phyloP scores from a whole-genome alignment of 1,284 basidiomycete species.

The Heliocybe sulcata region DNA sequence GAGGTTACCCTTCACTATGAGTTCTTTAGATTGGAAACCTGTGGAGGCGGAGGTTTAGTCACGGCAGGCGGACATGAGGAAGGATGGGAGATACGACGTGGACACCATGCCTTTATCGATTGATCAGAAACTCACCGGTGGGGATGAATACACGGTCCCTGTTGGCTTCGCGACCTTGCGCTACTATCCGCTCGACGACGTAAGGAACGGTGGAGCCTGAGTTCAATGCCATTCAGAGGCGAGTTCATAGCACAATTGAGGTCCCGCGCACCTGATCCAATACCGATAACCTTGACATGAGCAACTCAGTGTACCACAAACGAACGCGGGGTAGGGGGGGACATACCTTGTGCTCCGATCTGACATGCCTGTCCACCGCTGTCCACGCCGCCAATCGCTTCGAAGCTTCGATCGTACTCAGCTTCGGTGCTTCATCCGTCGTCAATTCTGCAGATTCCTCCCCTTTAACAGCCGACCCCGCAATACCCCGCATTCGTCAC shows the following conservation, averaged over 20 bases:
- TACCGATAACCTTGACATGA: constrained; percentile 71
- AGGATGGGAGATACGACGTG: neutral
- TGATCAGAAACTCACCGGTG: constrained; percentile 46
- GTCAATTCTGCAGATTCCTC: neutral
- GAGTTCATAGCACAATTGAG: neutral
- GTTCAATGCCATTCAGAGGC: neutral
- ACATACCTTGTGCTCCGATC: constrained; percentile 74
- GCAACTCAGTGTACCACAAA: neutral
- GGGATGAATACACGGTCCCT: constrained; percentile 83
- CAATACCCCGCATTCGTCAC: neutral
- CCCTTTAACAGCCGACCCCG: neutral
- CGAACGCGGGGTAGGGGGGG: constrained; percentile 2
- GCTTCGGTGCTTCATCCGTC: constrained; percentile 11
- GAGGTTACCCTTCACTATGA: constrained; percentile 81
- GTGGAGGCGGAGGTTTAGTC: constrained; percentile 3
- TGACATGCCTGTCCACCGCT: constrained; percentile 89
- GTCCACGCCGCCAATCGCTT: constrained; percentile 92
- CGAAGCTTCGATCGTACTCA: constrained; percentile 58
- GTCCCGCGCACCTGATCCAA: constrained; percentile 65
- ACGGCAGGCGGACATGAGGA: neutral
- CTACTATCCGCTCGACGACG: constrained; percentile 91
- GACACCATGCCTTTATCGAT: neutral
- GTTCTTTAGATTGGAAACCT: constrained; percentile 95
- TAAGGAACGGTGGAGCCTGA: constrained; percentile 94
- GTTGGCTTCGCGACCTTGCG: constrained; percentile 78